Conservation (phyloP, 441 rosid genomes). For the Pelargonium citronellum region DNA sequence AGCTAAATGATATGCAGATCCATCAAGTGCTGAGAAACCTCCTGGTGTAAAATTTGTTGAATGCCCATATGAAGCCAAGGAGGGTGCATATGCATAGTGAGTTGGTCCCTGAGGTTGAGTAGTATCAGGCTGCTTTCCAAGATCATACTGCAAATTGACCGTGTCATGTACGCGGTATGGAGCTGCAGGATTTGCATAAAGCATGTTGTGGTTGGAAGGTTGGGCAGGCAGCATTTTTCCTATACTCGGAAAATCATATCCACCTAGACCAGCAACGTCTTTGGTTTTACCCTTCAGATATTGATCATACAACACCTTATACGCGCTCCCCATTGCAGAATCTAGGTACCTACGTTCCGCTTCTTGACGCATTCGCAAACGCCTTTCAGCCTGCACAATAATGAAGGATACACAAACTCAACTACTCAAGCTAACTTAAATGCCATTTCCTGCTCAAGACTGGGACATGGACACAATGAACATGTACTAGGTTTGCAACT, state of each 20-base stretch:
- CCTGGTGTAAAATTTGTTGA: background rate
- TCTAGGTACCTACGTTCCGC: constrained; percentile 15
- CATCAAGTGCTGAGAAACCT: background rate
- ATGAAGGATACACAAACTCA: background rate
- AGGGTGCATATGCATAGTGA: background rate
- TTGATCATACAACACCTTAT: constrained; percentile 7
- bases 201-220: constrained; percentile 5
- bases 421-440: constrained; percentile 10
- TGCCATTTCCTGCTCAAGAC: background rate
- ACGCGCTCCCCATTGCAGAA: constrained; percentile 4
- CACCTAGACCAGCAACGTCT: background rate
- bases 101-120: background rate
- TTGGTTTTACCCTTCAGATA: background rate
- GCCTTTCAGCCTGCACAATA: constrained; percentile 18
- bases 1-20: background rate
- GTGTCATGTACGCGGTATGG: constrained; percentile 6
- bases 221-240: constrained; percentile 4
- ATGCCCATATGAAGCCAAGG: background rate
- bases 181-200: background rate
- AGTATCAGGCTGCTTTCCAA: background rate
- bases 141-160: background rate
- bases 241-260: background rate
- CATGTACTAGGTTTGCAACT: background rate
- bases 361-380: constrained; percentile 12
- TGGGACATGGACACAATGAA: background rate